Base-by-base conservation (phyloP, 208 protist species). In the Crithidia expoeki region DNA sequence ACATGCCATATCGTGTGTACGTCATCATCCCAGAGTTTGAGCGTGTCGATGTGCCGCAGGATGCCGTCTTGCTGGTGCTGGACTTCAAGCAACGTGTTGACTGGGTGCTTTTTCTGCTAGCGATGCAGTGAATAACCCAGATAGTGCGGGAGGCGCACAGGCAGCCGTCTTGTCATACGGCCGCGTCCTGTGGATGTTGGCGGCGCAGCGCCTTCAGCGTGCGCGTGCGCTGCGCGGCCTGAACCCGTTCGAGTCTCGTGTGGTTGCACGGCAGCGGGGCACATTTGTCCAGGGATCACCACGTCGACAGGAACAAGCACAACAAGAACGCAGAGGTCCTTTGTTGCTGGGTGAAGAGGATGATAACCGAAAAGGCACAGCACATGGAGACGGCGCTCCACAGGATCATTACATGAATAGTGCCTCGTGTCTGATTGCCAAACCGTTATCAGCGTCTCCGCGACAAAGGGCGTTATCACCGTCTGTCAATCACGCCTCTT, bases 141-240 rank as follows among this genome's bases (percentile, higher is more conserved):
- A 10, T 32, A 46, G 32, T 3, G 28, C 46, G 32, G 64, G 53
- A 23, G 40, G 14, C 17, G 56, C 4, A 28, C n/a, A n/a, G 32
- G 23, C 25, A 25, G 34, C 47, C 27, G 25, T 61, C 4, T 56
- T 93, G 23, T 83, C 84, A 11, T 90, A 87, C 75, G 89, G 89
- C 19, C 83, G 89, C 2, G 78, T 68, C n/a, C 74, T 94, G 62
- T 94, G 89, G 89, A 71, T 92, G 62, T 72, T 94, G 17, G 84
- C 86, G n/a, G 79, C 68, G 34, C 80, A 85, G 47, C 80, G 81
- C 4, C 71, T 79, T 36, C 79, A 77, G 28, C 57, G 69, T 9
- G 75, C 79, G 2, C 80, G 75, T 12, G 71, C 76, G 4, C 52
- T 81, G 30, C 44, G 59, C 6, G 77, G 81, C 0, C 30, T 76